phyloP scores from a whole-genome alignment of 1,284 basidiomycete species.

The Cryptococcus sp. region DNA sequence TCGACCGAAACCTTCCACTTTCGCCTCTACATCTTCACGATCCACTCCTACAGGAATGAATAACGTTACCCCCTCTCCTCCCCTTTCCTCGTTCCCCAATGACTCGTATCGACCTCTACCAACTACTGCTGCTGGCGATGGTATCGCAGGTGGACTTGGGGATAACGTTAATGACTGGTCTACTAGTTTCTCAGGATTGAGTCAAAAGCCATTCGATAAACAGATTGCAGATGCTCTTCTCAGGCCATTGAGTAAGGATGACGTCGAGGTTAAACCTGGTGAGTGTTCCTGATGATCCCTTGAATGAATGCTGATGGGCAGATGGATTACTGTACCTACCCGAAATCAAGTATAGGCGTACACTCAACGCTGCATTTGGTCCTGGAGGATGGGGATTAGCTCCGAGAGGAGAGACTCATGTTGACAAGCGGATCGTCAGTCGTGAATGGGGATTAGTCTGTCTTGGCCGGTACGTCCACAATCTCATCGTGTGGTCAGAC shows the following conservation, averaged over 20 bases:
- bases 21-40: neutral
- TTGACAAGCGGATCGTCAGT: conserved; percentile 82
- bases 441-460: conserved; percentile 94
- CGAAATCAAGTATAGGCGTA: conserved; percentile 96
- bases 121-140: conserved; percentile 1
- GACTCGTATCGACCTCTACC: neutral
- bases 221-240: conserved; percentile 71
- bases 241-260: conserved; percentile 67
- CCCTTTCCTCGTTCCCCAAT: conserved; percentile 2
- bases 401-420: conserved; percentile 85
- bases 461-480: conserved; percentile 64
- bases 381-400: conserved; percentile 97
- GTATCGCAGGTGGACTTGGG: neutral
- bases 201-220: conserved; percentile 68
- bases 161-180: conserved; percentile 65
- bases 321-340: conserved; percentile 94
- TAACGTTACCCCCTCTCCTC: conserved; percentile 5
- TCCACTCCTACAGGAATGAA: conserved; percentile 2
- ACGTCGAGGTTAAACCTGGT: conserved; percentile 95
- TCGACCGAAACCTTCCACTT: neutral
- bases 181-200: conserved; percentile 78
- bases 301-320: conserved; percentile 35
- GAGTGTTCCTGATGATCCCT: conserved; percentile 22
- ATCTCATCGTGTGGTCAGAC: neutral
- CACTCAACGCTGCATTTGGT: conserved; percentile 90